A percentile compares a stretch with the other conserved stretches of the same genome.
phyloP scores from a whole-genome alignment of 2,329 filamentous ascomycete species.

The Neoascochyta sp. region DNA sequence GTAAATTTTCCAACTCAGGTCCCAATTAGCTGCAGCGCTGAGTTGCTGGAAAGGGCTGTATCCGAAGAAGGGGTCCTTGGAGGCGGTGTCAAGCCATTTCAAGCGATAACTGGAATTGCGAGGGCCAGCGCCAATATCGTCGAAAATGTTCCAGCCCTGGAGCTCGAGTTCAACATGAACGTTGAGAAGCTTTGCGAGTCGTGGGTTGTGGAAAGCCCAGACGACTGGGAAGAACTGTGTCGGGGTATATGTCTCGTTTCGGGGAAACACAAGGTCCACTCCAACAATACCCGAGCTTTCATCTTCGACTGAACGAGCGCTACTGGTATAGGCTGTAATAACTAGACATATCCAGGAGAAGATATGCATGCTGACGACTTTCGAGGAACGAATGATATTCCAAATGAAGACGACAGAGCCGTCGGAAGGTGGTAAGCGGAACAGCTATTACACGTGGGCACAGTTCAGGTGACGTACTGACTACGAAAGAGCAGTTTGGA shows the following conservation, averaged over 20 bases:
- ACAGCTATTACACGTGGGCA: too few species aligned
- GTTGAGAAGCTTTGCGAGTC: constrained; percentile 2
- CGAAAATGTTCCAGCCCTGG: not conserved
- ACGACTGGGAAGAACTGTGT: constrained; percentile 2
- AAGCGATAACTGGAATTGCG: too few species aligned
- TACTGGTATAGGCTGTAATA: not conserved
- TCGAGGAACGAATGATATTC: too few species aligned
- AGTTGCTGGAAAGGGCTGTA: not conserved
- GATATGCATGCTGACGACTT: not conserved
- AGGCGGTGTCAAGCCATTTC: not conserved
- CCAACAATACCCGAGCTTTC: not conserved
- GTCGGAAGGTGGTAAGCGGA: too few species aligned
- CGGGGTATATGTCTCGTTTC: constrained; percentile 3
- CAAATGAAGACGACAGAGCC: too few species aligned
- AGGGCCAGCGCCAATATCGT: not conserved
- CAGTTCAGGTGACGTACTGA: too few species aligned
- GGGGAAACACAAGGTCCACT: constrained; percentile 4
- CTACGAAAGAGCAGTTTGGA: too few species aligned
- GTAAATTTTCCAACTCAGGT: not conserved
- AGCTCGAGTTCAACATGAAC: not conserved
- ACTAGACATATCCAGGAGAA: not conserved
- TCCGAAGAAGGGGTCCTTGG: not conserved
- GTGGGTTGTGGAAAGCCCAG: constrained; percentile 1
- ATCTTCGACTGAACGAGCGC: not conserved
- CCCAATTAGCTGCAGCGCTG: not conserved